Base-by-base conservation (phyloP, 805 yeast genomes). In the Brettanomyces naardenensis region DNA sequence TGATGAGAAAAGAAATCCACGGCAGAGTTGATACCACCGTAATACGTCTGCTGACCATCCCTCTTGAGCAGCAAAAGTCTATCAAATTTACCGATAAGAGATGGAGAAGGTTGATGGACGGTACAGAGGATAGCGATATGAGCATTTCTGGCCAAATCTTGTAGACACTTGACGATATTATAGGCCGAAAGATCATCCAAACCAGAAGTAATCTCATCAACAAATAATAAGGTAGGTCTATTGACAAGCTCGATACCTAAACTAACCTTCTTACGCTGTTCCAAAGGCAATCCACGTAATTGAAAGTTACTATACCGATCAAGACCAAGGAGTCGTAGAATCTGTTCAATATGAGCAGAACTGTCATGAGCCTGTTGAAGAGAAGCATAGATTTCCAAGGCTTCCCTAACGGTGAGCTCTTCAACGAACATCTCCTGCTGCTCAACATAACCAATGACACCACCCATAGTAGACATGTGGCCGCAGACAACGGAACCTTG, bases 31-130 rank as follows among this genome's bases (percentile, higher is more conserved):
- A 65, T 52, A 31, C 57, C 59, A 38, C 62, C 72, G 44, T 61
- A 64, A 51, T 62, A 54, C 15, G 68, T 73, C 28, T 73, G 69
- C 43, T 59, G 58, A 28, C 78, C 78, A 46, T 76, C 76, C 44
- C 63, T 68, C 44, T 62, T 68, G 56, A 71, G 60, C 31, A 72
- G 53, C 40, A 72, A 53, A 32, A 71, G 48, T 39, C 70, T 61
- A 47, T 71, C 74, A 43, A 71, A 71, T 41, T 62, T 65, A 43
- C 68, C 67, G 49, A 71, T 61, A 40, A 70, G 54, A 10, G 71
- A 61, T 13, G 75, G 73, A 11, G 75, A 69, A 41, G 75, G 77
- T 52, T 71, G 77, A 53, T 71, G 77, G 44, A 71, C 71, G n/a
- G 76, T 70, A 60, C 76, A 71, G 50, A 71, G 52, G 39, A 70